Percentiles rank a stretch among this genome's conserved stretches.
Conservation (phyloP, 106 monocot species). For the Vanilla planifolia region DNA sequence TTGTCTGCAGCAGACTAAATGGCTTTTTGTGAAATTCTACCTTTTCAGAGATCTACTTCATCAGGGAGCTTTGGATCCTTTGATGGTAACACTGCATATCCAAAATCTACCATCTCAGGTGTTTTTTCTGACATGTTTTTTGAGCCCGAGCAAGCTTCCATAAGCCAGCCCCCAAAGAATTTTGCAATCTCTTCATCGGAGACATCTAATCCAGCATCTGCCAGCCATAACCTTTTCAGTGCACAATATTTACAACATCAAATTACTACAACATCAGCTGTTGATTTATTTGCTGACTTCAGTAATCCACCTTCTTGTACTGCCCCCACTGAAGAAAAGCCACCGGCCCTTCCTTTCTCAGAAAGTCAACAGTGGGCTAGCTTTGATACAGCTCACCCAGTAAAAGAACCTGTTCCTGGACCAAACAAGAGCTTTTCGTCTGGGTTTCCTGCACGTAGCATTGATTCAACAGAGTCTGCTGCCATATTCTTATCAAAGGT, state of each 20-base stretch:
- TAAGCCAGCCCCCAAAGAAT: slow-evolving; percentile 10
- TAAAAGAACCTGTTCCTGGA: slow-evolving; percentile 14
- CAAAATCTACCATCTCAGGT: slow-evolving; percentile 36
- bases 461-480: slow-evolving; percentile 9
- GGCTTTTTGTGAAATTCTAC: background rate
- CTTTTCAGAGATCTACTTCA: slow-evolving; percentile 66
- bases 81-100: slow-evolving; percentile 31
- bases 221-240: slow-evolving; percentile 27
- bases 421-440: slow-evolving; percentile 11
- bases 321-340: slow-evolving; percentile 10
- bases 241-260: slow-evolving; percentile 20
- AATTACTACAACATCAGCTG: slow-evolving; percentile 13
- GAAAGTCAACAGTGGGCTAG: slow-evolving; percentile 80
- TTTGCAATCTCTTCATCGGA: slow-evolving; percentile 8
- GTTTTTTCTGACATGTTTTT: slow-evolving; percentile 38
- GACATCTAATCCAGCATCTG: slow-evolving; percentile 16
- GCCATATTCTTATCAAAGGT: slow-evolving; percentile 19
- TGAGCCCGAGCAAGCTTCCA: slow-evolving; percentile 16
- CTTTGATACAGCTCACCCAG: slow-evolving; percentile 47
- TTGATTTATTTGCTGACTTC: slow-evolving; percentile 49
- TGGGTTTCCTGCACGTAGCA: slow-evolving; percentile 12
- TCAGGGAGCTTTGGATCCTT: slow-evolving; percentile 55
- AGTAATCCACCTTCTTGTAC: slow-evolving; percentile 21
- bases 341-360: slow-evolving; percentile 8
- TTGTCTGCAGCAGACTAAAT: background rate